These are phyloP conservation scores for Tubosaeta sp. DNA, from an alignment of 768 basidiomycete genomes.

Conservation along the genomic window DNA sequence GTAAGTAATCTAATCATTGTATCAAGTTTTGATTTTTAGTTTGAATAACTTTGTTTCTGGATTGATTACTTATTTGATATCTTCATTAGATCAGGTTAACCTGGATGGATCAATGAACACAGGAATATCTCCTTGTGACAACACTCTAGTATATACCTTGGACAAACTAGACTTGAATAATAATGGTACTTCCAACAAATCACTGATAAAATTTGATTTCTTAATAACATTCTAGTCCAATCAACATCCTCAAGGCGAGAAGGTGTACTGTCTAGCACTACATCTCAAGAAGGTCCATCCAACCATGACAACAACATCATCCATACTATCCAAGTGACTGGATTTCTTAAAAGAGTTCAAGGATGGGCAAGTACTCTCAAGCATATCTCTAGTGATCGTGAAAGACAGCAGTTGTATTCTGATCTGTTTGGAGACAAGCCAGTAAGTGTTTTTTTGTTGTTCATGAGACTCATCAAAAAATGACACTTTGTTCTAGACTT, in stretches of 20 bases:
- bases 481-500: conserved; percentile 8
- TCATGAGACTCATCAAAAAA: rapidly evolving
- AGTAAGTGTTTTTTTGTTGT: conserved; percentile 6
- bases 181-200: background rate
- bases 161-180: background rate
- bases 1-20: too few relatives aligned
- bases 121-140: too few relatives aligned
- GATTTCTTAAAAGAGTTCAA: conserved; percentile 5
- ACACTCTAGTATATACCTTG: background rate
- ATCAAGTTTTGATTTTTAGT: too few relatives aligned
- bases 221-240: background rate
- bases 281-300: background rate
- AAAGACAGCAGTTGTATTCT: background rate
- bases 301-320: background rate
- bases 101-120: background rate
- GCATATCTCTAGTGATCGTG: background rate
- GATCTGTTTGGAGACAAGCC: conserved; percentile 19
- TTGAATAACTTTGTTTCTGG: too few relatives aligned
- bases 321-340: background rate
- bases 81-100: too few relatives aligned
- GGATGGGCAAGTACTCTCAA: conserved; percentile 13
- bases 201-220: too few relatives aligned
- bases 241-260: background rate
- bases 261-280: background rate
- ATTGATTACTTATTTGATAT: too few relatives aligned